phyloP scores from a whole-genome alignment of 2,329 filamentous ascomycete species.

The Hirsutella minnesotensis region DNA sequence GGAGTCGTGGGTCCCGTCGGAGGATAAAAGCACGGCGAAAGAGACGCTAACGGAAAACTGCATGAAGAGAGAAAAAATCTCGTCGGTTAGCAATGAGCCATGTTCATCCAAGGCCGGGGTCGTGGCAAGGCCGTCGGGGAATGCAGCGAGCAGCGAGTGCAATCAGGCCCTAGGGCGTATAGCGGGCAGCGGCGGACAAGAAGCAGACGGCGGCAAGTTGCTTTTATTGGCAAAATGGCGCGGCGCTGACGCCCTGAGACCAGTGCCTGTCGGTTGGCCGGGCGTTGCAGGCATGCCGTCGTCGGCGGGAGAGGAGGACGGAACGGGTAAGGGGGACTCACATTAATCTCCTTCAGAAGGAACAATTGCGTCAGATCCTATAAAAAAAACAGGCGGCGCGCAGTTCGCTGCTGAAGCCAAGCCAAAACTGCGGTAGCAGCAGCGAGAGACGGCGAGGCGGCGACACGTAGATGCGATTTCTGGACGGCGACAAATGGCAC shows the following conservation, averaged over 20 bases:
- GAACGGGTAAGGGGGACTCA: conserved; percentile 16
- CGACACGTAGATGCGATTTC: neutral
- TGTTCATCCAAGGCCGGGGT: neutral
- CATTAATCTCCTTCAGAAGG: conserved; percentile 19
- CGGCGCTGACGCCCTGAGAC: conserved; percentile 4
- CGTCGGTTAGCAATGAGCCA: neutral
- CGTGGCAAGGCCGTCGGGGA: neutral
- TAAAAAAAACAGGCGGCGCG: neutral
- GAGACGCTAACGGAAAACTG: conserved; percentile 13
- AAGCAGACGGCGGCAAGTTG: neutral
- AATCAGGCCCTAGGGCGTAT: neutral
- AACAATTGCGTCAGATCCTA: neutral
- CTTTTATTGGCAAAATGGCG: conserved; percentile 1
- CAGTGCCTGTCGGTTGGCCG: conserved; percentile 15
- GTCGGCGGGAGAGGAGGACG: conserved; percentile 14
- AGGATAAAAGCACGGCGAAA: neutral
- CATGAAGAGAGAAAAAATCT: conserved; percentile 7
- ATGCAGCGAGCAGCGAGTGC: neutral
- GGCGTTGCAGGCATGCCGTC: conserved; percentile 15
- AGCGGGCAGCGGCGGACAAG: no score
- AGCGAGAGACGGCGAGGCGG: neutral
- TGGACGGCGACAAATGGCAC: neutral
- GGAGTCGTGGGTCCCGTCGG: neutral
- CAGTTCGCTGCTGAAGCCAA: neutral
- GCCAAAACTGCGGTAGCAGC: neutral